Evolutionary conservation across 257 asterid species (phyloP).

Genomic region (Mentha longifolia): DNA sequence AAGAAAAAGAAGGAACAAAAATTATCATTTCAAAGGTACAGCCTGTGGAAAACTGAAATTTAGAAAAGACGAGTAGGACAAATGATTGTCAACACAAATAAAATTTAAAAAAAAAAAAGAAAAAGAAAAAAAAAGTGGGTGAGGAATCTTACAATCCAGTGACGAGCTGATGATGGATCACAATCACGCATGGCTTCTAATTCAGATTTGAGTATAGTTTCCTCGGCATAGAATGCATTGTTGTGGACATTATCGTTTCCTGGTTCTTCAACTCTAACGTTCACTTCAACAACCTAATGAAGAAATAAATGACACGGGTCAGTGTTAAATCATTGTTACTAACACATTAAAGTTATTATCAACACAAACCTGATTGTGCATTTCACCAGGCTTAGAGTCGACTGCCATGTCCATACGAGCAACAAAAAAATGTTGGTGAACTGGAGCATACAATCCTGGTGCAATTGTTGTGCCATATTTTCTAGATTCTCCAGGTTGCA

Average conservation of each 20-base stretch:
- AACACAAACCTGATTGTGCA: conserved; percentile 76
- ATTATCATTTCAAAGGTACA: background rate
- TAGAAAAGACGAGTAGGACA: background rate
- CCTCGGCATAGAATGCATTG: conserved; percentile 94
- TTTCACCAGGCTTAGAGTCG: conserved; percentile 93
- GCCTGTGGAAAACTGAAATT: background rate
- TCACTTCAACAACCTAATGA: conserved; percentile 90
- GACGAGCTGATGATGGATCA: conserved; percentile 88
- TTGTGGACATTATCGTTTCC: conserved; percentile 86
- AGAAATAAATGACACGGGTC: conserved; percentile 7
- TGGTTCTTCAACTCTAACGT: conserved; percentile 87
- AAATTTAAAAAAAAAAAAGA: no score
- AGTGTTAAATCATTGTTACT: conserved; percentile 4
- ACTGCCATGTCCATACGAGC: conserved; percentile 99
- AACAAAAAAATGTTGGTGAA: conserved; percentile 97
- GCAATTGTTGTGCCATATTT: conserved; percentile 95
- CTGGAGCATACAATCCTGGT: conserved; percentile 95
- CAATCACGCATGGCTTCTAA: conserved; percentile 92
- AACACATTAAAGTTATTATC: conserved; percentile 6
- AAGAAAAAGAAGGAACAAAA: background rate
- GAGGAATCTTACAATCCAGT: conserved; percentile 82
- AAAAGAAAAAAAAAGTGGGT: conserved; percentile 20
- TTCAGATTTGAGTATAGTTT: conserved; percentile 83
- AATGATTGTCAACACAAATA: background rate
- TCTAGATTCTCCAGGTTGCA: conserved; percentile 85